These are phyloP conservation scores for Cryptosporidium baileyi DNA, from an alignment of 169 alveolate species.

Conservation along the genomic window DNA sequence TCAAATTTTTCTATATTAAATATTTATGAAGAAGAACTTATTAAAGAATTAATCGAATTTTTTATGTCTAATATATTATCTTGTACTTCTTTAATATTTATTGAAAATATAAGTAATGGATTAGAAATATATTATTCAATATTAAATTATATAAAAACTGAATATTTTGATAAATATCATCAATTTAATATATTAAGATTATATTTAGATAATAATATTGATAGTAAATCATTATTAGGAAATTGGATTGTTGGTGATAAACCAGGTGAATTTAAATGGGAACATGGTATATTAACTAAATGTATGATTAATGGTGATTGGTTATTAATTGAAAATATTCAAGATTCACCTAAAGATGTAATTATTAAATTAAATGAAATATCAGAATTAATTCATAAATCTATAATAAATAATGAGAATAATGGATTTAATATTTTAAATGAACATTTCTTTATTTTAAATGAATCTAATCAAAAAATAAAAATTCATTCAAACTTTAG, in stretches of 20 bases:
- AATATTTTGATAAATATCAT: not conserved
- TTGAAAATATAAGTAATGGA: constrained; percentile 25
- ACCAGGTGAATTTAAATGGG: constrained; percentile 81
- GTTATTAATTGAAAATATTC: constrained; percentile 81
- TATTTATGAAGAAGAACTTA: not conserved
- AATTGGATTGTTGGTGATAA: constrained; percentile 80
- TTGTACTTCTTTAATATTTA: constrained; percentile 14
- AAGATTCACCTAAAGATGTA: constrained; percentile 77
- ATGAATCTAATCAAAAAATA: not conserved
- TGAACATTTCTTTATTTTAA: constrained; percentile 48
- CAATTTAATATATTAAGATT: constrained; percentile 69
- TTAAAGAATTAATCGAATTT: not conserved
- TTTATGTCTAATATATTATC: not conserved
- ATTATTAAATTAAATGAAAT: constrained; percentile 75
- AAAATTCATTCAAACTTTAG: constrained; percentile 50
- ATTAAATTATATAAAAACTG: not conserved
- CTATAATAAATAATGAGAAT: constrained; percentile 75
- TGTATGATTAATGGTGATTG: constrained; percentile 82
- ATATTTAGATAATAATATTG: constrained; percentile 82
- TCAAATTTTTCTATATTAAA: not conserved
- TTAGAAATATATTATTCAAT: not conserved
- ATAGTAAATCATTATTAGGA: constrained; percentile 80
- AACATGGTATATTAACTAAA: constrained; percentile 78
- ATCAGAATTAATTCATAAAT: constrained; percentile 75
- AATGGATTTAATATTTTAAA: constrained; percentile 74